Conservation (phyloP, 345 rosid species). For the Noccaea caerulescens region DNA sequence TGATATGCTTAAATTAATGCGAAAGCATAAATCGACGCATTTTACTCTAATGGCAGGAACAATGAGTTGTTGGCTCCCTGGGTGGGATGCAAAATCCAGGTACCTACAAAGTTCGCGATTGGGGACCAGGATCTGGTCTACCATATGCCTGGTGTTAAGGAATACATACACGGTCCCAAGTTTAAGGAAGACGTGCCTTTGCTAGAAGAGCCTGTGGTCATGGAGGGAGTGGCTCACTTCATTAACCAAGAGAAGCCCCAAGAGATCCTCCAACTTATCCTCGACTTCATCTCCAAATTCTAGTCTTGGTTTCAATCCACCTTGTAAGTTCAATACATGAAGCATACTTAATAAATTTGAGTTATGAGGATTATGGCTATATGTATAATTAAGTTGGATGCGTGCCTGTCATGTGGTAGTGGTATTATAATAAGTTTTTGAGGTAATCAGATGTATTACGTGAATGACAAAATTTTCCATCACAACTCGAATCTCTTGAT, state of each 20-base stretch:
- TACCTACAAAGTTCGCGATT: slow-evolving; percentile 37
- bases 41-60: slow-evolving; percentile 25
- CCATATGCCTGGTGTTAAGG: slow-evolving; percentile 32
- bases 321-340: background rate
- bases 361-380: background rate
- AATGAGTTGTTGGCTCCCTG: slow-evolving; percentile 41
- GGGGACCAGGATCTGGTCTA: slow-evolving; percentile 35
- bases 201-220: slow-evolving; percentile 39
- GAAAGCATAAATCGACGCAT: background rate
- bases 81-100: slow-evolving; percentile 33
- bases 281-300: slow-evolving; percentile 40
- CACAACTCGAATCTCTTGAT: background rate
- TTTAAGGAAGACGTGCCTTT: slow-evolving; percentile 42
- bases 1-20: background rate
- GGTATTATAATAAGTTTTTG: background rate
- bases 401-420: background rate
- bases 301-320: background rate
- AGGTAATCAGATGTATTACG: background rate
- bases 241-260: slow-evolving; percentile 43
- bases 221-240: slow-evolving; percentile 42
- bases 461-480: background rate
- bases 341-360: background rate
- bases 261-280: slow-evolving; percentile 34
- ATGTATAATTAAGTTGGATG: background rate
- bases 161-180: slow-evolving; percentile 39